These are phyloP conservation scores for Paraphoma chrysanthemicola DNA, from an alignment of 2,329 filamentous ascomycete species.

Conservation along the genomic window DNA sequence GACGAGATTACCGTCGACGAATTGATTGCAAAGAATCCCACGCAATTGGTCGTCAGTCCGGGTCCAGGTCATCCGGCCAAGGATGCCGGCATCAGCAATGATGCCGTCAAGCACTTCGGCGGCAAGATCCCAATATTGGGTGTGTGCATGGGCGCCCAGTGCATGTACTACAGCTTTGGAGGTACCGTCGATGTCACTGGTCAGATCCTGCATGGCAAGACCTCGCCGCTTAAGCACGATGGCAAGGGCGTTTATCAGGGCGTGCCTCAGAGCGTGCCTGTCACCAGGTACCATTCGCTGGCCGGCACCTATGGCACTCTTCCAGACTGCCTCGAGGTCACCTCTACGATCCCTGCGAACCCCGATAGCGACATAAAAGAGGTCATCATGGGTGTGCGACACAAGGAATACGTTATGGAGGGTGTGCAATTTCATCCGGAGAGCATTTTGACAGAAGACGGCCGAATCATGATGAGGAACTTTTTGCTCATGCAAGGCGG, in stretches of 20 bases:
- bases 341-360: constrained; percentile 79
- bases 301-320: constrained; percentile 89
- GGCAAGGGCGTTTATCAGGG: constrained; percentile 87
- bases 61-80: constrained; percentile 91
- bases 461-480: constrained; percentile 88
- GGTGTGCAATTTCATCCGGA: constrained; percentile 98
- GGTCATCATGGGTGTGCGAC: constrained; percentile 95
- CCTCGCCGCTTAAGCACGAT: constrained; percentile 88
- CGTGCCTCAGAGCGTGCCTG: constrained; percentile 80
- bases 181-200: constrained; percentile 91
- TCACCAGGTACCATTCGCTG: constrained; percentile 95
- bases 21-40: constrained; percentile 82
- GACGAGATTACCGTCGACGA: constrained; percentile 89
- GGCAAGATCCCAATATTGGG: constrained; percentile 95
- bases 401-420: constrained; percentile 90
- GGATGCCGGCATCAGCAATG: constrained; percentile 92
- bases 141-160: constrained; percentile 99
- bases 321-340: constrained; percentile 84
- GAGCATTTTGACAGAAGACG: constrained; percentile 91
- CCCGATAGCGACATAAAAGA: constrained; percentile 78
- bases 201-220: constrained; percentile 97
- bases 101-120: constrained; percentile 87
- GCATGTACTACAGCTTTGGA: constrained; percentile 93
- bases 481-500: constrained; percentile 88
- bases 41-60: constrained; percentile 92